Base-by-base conservation (phyloP, 1,284 basidiomycete genomes). In the Ustilago loliicola region DNA sequence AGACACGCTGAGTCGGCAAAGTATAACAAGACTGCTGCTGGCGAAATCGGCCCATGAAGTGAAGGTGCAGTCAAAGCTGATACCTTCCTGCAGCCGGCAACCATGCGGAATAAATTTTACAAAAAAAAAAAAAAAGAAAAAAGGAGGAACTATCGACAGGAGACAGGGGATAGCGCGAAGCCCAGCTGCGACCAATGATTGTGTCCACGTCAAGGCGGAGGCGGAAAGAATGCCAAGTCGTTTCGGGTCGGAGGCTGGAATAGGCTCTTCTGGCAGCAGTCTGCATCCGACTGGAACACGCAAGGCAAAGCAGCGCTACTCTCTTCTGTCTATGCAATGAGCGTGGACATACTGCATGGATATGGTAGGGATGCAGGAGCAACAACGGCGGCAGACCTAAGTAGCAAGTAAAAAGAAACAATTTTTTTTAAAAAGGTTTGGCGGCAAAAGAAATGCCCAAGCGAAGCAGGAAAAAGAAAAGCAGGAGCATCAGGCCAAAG, bases 1-100 rank as follows among this genome's bases (percentile, higher is more conserved):
- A 54, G 59, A 52, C 59, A 61, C 53, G 58, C 50, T 61, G 59
- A 61, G 59, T 61, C 60, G 60, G 60, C 51, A 45, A n/a, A 61
- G 60, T 51, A 54, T 54, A n/a, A 54, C 60, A 47, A 34, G 7
- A 50, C 42, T 60, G 51, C 59, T 45, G 27, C 17, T 56, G 38
- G 59, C 53, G 36, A 48, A 50, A 55, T 61, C 53, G 57, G 65
- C 50, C 40, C 64, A 40, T 50, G 15, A 27, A 53, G 45, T 50
- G 61, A 54, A 59, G 34, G 50, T 47, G 34, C 8, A 30, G 32
- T 27, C 29, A 47, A 52, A 30, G 47, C 58, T 21, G 15, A 6
- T 21, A 17, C 45, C 6, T 8, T 7, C 17, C 51, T 32, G 30
- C 27, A 36, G 51, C 42, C 42, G 42, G 21, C n/a, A 50, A 50